These are phyloP conservation scores for Phytopythium chamaehyphon DNA, from an alignment of 352 stramenopile genomes.

Conservation along the genomic window DNA sequence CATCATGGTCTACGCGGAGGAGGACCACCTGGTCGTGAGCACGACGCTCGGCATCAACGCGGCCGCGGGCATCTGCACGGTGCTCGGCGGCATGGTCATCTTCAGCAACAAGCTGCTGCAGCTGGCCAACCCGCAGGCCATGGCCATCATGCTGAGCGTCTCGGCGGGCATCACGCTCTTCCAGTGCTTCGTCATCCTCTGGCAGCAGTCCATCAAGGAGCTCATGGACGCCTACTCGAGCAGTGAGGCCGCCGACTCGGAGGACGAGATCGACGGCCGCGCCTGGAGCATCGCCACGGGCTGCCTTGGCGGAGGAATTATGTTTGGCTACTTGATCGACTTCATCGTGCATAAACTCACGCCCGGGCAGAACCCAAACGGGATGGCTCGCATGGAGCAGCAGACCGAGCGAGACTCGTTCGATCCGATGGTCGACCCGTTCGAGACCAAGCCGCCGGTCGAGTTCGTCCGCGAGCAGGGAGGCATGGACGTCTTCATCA, in stretches of 20 bases:
- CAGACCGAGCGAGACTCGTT: slow-evolving; percentile 20
- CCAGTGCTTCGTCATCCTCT: slow-evolving; percentile 74
- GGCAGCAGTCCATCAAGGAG: slow-evolving; percentile 34
- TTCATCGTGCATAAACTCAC: slow-evolving; percentile 40
- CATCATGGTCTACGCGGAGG: slow-evolving; percentile 27
- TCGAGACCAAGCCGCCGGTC: slow-evolving; percentile 43
- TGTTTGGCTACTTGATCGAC: slow-evolving; percentile 50
- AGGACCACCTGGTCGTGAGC: slow-evolving; percentile 20
- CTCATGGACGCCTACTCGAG: slow-evolving; percentile 32
- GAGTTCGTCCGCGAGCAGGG: slow-evolving; percentile 34
- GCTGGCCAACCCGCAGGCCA: slow-evolving; percentile 47
- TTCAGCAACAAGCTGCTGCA: slow-evolving; percentile 68
- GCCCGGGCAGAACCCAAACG: slow-evolving; percentile 24
- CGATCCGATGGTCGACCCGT: slow-evolving; percentile 20
- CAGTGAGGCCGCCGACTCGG: slow-evolving; percentile 5
- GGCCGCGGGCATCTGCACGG: slow-evolving; percentile 47
- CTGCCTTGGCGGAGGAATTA: slow-evolving; percentile 85
- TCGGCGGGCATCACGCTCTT: slow-evolving; percentile 76
- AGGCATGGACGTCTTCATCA: slow-evolving; percentile 34
- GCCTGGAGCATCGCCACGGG: slow-evolving; percentile 79
- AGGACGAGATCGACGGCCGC: slow-evolving; percentile 17
- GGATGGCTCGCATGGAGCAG: slow-evolving; percentile 18
- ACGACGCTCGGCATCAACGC: slow-evolving; percentile 53
- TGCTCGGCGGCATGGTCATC: slow-evolving; percentile 62
- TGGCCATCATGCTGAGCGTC: slow-evolving; percentile 61